These are phyloP conservation scores for Botryotinia calthae DNA, from an alignment of 2,329 filamentous ascomycete genomes.

Conservation along the genomic window DNA sequence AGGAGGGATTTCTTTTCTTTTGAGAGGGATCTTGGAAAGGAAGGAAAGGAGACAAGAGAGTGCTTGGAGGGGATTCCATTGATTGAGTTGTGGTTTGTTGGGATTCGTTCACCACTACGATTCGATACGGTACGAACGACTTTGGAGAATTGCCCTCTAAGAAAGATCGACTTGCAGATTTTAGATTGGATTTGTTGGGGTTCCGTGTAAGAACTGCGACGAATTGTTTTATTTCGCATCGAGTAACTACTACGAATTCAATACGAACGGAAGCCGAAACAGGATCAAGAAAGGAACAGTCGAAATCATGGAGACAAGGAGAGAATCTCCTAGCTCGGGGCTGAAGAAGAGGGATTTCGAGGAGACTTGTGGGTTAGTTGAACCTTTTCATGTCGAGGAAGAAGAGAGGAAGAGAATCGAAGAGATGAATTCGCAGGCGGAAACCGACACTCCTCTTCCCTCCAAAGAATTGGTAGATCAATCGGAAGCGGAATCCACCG, in stretches of 20 bases:
- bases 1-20: too few species aligned
- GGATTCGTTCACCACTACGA: neutral
- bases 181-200: neutral
- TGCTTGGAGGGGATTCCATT: neutral
- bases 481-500: neutral
- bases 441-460: neutral
- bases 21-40: neutral
- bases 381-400: neutral
- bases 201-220: neutral
- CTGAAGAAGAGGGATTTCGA: conserved; percentile 27
- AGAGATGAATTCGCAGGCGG: neutral
- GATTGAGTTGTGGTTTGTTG: neutral
- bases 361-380: conserved; percentile 6
- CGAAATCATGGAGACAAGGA: conserved; percentile 4
- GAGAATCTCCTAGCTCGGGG: conserved; percentile 11
- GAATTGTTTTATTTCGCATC: neutral
- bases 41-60: neutral
- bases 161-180: neutral
- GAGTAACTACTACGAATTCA: neutral
- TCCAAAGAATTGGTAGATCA: neutral
- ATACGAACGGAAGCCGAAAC: neutral
- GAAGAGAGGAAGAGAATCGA: neutral
- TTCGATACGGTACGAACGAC: neutral
- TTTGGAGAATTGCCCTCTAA: neutral
- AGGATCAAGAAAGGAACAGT: neutral